A percentile compares a stretch with the other conserved stretches of the same genome.
phyloP scores from a whole-genome alignment of 768 basidiomycete species.

The Rhodocollybia butyracea region DNA sequence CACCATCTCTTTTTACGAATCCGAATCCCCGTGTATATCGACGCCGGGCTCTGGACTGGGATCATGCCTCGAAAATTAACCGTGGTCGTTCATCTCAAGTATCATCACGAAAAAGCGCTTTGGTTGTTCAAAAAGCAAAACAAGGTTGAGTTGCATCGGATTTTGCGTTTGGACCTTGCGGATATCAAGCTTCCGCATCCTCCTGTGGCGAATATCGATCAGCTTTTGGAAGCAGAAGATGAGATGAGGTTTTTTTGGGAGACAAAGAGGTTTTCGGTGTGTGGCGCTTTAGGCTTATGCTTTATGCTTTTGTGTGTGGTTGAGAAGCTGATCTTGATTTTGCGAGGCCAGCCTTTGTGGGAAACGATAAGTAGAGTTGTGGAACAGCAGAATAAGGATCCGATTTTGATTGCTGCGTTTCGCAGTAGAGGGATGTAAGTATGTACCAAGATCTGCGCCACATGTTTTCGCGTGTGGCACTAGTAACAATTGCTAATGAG shows the following conservation, averaged over 20 bases:
- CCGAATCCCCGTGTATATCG: too few relatives aligned
- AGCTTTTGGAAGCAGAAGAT: background rate
- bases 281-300: background rate
- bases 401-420: too few relatives aligned
- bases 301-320: background rate
- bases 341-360: background rate
- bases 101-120: too few relatives aligned
- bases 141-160: too few relatives aligned
- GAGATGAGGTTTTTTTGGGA: background rate
- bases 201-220: background rate
- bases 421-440: background rate
- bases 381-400: too few relatives aligned
- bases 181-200: background rate
- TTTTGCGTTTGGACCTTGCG: too few relatives aligned
- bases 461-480: background rate
- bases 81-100: too few relatives aligned
- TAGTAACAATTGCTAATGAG: background rate
- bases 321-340: background rate
- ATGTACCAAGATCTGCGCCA: background rate
- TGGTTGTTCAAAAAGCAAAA: too few relatives aligned
- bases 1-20: too few relatives aligned
- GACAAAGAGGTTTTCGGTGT: background rate
- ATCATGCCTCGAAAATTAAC: too few relatives aligned
- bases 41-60: too few relatives aligned
- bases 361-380: background rate